A percentile compares a stretch with the other conserved stretches of the same genome.
Evolutionary conservation across 164 flowering plant genomes (phyloP).

Genomic region (Umbellularia californica): DNA sequence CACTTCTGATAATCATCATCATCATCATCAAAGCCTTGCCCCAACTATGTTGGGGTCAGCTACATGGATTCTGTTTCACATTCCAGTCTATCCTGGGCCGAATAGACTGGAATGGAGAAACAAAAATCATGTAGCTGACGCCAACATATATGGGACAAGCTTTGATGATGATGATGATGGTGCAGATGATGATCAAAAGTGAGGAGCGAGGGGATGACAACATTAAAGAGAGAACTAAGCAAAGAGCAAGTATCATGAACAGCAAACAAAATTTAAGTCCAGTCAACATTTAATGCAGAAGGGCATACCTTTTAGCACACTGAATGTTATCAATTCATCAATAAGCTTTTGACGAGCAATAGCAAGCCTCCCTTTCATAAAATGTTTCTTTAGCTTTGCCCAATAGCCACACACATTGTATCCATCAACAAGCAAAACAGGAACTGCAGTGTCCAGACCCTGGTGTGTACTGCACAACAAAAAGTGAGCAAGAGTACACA

Average conservation of each 20-base stretch:
- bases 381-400: slow-evolving; percentile 89
- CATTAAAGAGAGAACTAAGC: background rate
- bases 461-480: slow-evolving; percentile 58
- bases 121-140: no score
- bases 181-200: background rate
- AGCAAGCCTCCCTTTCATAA: slow-evolving; percentile 73
- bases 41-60: no score
- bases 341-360: slow-evolving; percentile 88
- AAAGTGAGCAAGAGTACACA: background rate
- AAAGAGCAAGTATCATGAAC: background rate
- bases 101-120: no score
- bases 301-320: slow-evolving; percentile 68
- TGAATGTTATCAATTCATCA: slow-evolving; percentile 76
- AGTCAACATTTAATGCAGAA: slow-evolving; percentile 1
- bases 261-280: background rate
- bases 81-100: no score
- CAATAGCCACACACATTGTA: slow-evolving; percentile 98
- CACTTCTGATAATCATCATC: no score
- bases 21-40: no score
- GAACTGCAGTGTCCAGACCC: slow-evolving; percentile 63
- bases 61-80: no score
- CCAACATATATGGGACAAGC: no score
- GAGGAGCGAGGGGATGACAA: background rate
- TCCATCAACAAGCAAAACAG: slow-evolving; percentile 98
- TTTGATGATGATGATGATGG: no score